A percentile compares a stretch with the other conserved stretches of the same genome.
Conservation (phyloP, 768 basidiomycete genomes). For the Tulasnella calospora region DNA sequence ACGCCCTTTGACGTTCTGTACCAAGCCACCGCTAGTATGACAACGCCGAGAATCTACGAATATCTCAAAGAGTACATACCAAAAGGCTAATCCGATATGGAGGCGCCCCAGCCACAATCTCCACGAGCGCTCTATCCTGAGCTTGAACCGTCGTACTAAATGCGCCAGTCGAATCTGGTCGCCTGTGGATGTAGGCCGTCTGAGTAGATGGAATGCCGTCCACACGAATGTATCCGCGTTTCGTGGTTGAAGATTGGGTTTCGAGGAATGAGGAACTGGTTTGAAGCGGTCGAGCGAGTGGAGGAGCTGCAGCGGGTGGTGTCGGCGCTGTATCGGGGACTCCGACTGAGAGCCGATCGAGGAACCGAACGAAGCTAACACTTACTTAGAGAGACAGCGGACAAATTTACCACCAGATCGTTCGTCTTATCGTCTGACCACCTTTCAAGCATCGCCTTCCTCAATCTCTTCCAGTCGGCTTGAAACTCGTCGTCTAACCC, state of each 20-base stretch:
- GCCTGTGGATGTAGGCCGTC: not conserved
- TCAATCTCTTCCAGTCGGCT: not conserved
- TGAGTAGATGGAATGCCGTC: not conserved
- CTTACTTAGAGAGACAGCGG: not conserved
- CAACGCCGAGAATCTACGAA: too few species aligned
- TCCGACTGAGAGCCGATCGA: not conserved
- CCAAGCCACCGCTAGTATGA: not conserved
- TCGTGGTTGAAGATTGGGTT: not conserved
- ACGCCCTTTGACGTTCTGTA: not conserved
- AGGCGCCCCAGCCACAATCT: not conserved
- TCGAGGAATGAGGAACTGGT: not conserved
- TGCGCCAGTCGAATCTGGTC: not conserved
- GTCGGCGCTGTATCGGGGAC: not conserved
- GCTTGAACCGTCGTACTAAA: not conserved
- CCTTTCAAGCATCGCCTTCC: slow-evolving; percentile 3
- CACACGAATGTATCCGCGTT: not conserved
- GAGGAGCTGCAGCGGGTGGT: not conserved
- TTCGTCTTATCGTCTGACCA: not conserved
- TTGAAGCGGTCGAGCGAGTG: not conserved
- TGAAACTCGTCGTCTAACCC: not conserved
- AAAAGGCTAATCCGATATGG: not conserved
- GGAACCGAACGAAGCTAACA: too few species aligned
- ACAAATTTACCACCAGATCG: not conserved
- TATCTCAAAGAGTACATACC: not conserved
- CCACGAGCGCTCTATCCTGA: not conserved